phyloP scores from a whole-genome alignment of 345 rosid genomes.

The Camelina laxa region DNA sequence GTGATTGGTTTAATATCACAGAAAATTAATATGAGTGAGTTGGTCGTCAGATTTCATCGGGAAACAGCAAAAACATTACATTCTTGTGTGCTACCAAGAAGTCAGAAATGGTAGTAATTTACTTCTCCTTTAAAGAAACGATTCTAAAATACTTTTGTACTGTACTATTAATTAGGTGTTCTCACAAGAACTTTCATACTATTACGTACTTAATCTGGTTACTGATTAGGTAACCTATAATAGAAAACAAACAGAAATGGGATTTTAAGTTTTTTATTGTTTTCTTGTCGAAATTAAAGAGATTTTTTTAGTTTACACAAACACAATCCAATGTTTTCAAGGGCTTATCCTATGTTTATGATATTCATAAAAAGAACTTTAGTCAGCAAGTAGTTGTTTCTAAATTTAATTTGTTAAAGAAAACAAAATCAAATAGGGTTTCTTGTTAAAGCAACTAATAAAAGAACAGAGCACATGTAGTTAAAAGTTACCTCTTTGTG shows the following conservation, averaged over 20 bases:
- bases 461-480: not conserved
- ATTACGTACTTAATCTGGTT: conserved; percentile 13
- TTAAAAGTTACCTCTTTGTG: conserved; percentile 85
- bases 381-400: not conserved
- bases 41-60: conserved; percentile 33
- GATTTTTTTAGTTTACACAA: not conserved
- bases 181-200: conserved; percentile 35
- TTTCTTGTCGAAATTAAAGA: no score
- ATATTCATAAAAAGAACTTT: not conserved
- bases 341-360: not conserved
- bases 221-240: conserved; percentile 43
- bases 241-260: conserved; percentile 8
- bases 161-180: conserved; percentile 25
- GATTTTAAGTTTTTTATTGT: conserved; percentile 20
- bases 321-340: not conserved
- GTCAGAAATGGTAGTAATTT: conserved; percentile 30
- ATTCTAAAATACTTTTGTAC: not conserved
- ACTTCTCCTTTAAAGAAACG: not conserved
- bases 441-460: conserved; percentile 14
- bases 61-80: conserved; percentile 20
- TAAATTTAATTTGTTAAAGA: not conserved
- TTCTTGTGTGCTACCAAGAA: conserved; percentile 38
- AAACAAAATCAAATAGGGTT: not conserved
- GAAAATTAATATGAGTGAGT: conserved; percentile 16
- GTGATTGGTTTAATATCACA: conserved; percentile 15